Conservation (phyloP, 192 early-diverging fungal species). For the Gamsiella multidivaricata region DNA sequence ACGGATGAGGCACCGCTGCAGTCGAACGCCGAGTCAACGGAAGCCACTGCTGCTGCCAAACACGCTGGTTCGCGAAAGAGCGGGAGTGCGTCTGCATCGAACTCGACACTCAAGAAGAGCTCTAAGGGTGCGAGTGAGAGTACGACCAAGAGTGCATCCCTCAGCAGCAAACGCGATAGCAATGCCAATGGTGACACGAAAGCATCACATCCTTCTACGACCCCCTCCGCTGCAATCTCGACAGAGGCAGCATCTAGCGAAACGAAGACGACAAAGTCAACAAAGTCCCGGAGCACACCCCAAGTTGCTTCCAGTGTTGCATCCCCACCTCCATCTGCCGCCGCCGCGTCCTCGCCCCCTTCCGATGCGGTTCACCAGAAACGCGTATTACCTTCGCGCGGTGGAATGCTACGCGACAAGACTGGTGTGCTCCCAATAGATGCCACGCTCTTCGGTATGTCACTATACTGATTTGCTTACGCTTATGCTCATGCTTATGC, state of each 20-base stretch:
- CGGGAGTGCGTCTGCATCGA: slow-evolving; percentile 1
- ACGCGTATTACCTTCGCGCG: slow-evolving; percentile 32
- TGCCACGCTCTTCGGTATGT: slow-evolving; percentile 24
- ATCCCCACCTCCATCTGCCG: not conserved
- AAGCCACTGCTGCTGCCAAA: not conserved
- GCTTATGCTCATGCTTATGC: too few species aligned
- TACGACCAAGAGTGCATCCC: not conserved
- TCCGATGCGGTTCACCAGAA: slow-evolving; percentile 14
- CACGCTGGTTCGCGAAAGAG: not conserved
- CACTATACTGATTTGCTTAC: not conserved
- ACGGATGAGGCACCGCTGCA: not conserved
- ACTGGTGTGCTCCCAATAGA: slow-evolving; percentile 18
- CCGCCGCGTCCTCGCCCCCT: not conserved
- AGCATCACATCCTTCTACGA: not conserved
- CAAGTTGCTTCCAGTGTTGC: not conserved
- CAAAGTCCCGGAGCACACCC: not conserved
- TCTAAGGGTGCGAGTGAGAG: not conserved
- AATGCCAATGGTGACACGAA: not conserved
- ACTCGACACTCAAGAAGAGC: not conserved
- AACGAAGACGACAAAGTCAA: not conserved
- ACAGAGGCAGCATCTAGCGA: not conserved
- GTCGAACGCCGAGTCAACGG: not conserved
- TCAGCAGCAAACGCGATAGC: not conserved
- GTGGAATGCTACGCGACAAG: slow-evolving; percentile 27
- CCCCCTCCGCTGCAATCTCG: not conserved